Conservation (phyloP, 345 rosid species). For the Gossypium raimondii region DNA sequence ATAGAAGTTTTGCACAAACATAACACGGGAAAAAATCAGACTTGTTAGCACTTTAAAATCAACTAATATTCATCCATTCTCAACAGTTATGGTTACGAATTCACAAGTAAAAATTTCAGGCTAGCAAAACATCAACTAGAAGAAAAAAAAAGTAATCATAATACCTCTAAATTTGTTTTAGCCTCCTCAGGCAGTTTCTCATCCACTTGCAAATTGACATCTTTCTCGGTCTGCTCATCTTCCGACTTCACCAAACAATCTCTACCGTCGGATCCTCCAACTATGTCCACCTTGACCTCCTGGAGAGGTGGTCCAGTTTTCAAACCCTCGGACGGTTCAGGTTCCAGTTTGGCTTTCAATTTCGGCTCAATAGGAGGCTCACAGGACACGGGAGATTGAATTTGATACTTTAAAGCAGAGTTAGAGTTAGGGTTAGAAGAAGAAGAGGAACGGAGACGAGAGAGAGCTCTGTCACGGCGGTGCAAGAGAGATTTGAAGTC, state of each 20-base stretch:
- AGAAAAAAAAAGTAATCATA: neutral
- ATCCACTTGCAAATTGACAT: constrained; percentile 21
- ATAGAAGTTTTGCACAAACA: neutral
- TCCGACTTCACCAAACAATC: constrained; percentile 18
- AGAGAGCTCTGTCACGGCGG: constrained; percentile 65
- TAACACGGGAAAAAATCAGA: neutral
- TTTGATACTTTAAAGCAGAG: constrained; percentile 9
- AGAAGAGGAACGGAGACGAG: constrained; percentile 36
- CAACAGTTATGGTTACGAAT: neutral
- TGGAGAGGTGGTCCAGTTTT: constrained; percentile 18
- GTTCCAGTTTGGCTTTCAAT: constrained; percentile 14
- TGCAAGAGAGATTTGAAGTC: constrained; percentile 61
- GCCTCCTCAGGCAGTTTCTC: constrained; percentile 26
- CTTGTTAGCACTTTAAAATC: neutral
- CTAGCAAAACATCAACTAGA: neutral
- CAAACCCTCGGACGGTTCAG: constrained; percentile 1
- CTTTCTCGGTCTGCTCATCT: constrained; percentile 12
- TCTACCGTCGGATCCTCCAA: constrained; percentile 21
- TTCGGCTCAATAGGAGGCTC: constrained; percentile 22
- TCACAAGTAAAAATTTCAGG: neutral
- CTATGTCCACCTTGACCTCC: constrained; percentile 10
- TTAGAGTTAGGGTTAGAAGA: constrained; percentile 15
- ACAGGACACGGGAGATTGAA: constrained; percentile 1
- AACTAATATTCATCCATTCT: neutral
- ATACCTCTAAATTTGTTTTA: constrained; percentile 34